A percentile compares a stretch with the other conserved stretches of the same genome.
These are phyloP conservation scores for Cucurbita argyrosperma DNA, from an alignment of 306 rosid species.

Conservation along the genomic window DNA sequence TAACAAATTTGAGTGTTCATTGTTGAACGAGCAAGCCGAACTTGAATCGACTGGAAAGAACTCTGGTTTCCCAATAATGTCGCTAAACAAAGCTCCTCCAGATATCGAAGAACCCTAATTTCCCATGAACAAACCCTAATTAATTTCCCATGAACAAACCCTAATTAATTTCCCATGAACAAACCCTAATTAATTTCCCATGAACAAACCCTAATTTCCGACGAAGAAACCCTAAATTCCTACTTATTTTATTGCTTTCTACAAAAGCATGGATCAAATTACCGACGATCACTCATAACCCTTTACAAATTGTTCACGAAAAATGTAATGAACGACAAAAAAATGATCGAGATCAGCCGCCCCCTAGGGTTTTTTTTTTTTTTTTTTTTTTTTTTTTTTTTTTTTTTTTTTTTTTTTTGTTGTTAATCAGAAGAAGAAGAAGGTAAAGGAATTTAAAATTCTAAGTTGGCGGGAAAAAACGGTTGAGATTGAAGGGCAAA, in stretches of 20 bases:
- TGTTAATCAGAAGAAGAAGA: neutral
- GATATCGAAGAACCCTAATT: neutral
- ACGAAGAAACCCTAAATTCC: neutral
- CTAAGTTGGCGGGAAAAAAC: constrained; percentile 83
- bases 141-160: neutral
- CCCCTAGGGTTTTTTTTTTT: neutral
- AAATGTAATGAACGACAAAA: constrained; percentile 10
- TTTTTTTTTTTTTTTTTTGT: too few relatives aligned
- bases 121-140: too few relatives aligned
- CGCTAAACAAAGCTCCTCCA: neutral
- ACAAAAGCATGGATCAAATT: constrained; percentile 27
- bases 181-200: neutral
- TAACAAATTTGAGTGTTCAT: neutral
- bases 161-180: neutral
- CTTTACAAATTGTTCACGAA: constrained; percentile 12
- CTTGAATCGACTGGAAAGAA: neutral
- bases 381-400: too few relatives aligned
- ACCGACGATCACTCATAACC: constrained; percentile 12
- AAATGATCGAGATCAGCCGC: neutral
- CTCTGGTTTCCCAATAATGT: neutral
- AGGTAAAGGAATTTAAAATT: neutral
- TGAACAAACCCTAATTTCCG: too few relatives aligned
- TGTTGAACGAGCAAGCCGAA: neutral
- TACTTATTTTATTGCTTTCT: constrained; percentile 12
- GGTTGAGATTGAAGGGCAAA: constrained; percentile 85